Evolutionary conservation across 768 basidiomycete genomes (phyloP), one percentile per base, ranked within the genome.

Genomic region (Cubamyces lactineus): DNA sequence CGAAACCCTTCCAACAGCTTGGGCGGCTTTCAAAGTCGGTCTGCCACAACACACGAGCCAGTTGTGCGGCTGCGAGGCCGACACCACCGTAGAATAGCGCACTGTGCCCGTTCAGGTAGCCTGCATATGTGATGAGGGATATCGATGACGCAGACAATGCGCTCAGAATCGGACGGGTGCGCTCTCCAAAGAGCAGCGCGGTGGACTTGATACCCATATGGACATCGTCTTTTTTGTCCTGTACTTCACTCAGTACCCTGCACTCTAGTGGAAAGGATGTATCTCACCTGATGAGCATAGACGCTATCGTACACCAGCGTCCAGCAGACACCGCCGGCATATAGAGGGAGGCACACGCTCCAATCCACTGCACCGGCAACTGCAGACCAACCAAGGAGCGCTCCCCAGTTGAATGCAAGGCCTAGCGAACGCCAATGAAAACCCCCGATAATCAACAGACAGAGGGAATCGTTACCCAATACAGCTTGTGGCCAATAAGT

Each of bases 401-500:
- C 87, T 17, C 97, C 97, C 96, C 96, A 99, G 75, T 98, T 98
- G 75, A 96, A 99, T 0, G 96, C 88, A 48, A 98, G 81, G 11
- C 96, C 95, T 96, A 68, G 30, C 5, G 13, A n/a, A 23, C 12
- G 19, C 7, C n/a, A 2, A 24, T 24, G 7, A 24, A 23, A 12
- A 23, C 38, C 52, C n/a, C 48, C 7, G n/a, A n/a, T 38, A 2
- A 28, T 1, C 19, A 8, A 47, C 8, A 6, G 7, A 21, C 21
- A 13, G 23, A n/a, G 46, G 69, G 34, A 34, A 4, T 34, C 28
- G 11, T 34, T 61, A 93, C 96, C 96, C 21, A 99, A 87, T 28
- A 97, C 89, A 42, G 92, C 88, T 71, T 99, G 97, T 1, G 97
- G 97, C 92, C 96, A 99, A 72, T 98, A 80, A 0, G 97, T 99